Conservation (phyloP, 2,329 filamentous ascomycete genomes). For the Cryphonectria naterciae region DNA sequence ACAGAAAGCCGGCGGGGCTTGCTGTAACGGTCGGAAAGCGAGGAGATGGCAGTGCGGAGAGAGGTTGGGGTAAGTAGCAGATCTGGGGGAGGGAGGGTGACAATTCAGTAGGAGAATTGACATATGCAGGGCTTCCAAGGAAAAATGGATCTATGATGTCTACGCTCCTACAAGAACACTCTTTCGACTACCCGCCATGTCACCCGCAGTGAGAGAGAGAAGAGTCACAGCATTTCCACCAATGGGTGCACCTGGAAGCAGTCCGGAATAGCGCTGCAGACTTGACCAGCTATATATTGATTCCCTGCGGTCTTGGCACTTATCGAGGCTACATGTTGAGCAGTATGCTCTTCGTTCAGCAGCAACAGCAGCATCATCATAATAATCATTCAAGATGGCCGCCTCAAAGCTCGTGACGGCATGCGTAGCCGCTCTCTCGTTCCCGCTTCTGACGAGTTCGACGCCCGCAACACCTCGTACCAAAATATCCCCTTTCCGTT, state of each 20-base stretch:
- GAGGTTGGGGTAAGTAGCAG: slow-evolving; percentile 7
- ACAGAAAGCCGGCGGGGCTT: not conserved
- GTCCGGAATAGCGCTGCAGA: not conserved
- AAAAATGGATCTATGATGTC: not conserved
- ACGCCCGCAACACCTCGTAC: not conserved
- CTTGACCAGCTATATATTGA: slow-evolving; percentile 9
- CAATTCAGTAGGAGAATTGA: not conserved
- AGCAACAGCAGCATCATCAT: not conserved
- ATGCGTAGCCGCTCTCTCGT: slow-evolving; percentile 10
- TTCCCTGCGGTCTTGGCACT: slow-evolving; percentile 3
- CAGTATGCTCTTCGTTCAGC: not conserved
- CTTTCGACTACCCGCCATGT: not conserved
- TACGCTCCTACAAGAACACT: not conserved
- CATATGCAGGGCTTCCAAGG: not conserved
- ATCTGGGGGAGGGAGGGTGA: not conserved
- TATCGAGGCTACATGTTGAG: not conserved
- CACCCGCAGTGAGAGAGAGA: not conserved
- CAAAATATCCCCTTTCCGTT: not conserved
- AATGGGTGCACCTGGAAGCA: slow-evolving; percentile 4
- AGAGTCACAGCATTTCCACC: slow-evolving; percentile 10
- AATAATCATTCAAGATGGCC: not conserved
- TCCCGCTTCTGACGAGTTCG: not conserved
- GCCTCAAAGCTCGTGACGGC: slow-evolving; percentile 4
- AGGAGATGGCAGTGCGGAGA: not conserved
- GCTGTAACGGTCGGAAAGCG: not conserved